A percentile compares a stretch with the other conserved stretches of the same genome.
Evolutionary conservation across 2,329 filamentous ascomycete genomes (phyloP).

Genomic region (Penicillium sp.): DNA sequence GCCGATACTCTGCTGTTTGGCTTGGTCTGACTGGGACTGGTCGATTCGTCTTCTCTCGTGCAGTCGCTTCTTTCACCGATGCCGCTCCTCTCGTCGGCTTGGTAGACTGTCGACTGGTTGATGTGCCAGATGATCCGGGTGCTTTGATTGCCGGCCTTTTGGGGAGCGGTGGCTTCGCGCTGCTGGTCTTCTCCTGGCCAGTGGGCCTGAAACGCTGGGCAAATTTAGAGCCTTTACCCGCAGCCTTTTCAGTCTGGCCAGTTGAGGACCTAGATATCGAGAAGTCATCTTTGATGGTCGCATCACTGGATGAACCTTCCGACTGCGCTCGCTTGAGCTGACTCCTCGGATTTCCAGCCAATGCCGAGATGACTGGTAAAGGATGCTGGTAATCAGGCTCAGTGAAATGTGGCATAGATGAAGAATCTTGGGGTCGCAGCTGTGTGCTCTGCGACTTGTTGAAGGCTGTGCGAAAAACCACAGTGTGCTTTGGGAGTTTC

Average conservation of each 20-base stretch:
- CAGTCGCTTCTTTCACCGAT: slow-evolving; percentile 16
- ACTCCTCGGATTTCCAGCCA: neutral
- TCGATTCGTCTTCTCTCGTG: slow-evolving; percentile 10
- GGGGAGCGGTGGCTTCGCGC: slow-evolving; percentile 15
- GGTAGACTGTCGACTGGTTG: slow-evolving; percentile 3
- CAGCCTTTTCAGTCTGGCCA: slow-evolving; percentile 23
- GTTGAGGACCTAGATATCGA: slow-evolving; percentile 16
- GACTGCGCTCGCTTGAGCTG: slow-evolving; percentile 1
- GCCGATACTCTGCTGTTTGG: slow-evolving; percentile 11
- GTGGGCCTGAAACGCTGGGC: slow-evolving; percentile 36
- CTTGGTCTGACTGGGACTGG: slow-evolving; percentile 6
- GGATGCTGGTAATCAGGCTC: slow-evolving; percentile 1
- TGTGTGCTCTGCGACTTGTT: slow-evolving; percentile 41
- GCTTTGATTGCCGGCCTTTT: slow-evolving; percentile 21
- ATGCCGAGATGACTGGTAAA: neutral
- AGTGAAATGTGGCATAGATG: neutral
- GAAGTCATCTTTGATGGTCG: slow-evolving; percentile 3
- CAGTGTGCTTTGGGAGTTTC: slow-evolving; percentile 41
- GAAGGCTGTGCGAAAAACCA: slow-evolving; percentile 47
- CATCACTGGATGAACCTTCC: slow-evolving; percentile 2
- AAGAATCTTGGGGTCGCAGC: slow-evolving; percentile 25
- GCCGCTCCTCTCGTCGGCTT: slow-evolving; percentile 22
- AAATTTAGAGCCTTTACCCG: slow-evolving; percentile 31
- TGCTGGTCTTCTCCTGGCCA: slow-evolving; percentile 26
- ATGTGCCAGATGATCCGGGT: slow-evolving; percentile 1